Conservation (phyloP, 2,329 filamentous ascomycete species). For the Aspergillus sergii region DNA sequence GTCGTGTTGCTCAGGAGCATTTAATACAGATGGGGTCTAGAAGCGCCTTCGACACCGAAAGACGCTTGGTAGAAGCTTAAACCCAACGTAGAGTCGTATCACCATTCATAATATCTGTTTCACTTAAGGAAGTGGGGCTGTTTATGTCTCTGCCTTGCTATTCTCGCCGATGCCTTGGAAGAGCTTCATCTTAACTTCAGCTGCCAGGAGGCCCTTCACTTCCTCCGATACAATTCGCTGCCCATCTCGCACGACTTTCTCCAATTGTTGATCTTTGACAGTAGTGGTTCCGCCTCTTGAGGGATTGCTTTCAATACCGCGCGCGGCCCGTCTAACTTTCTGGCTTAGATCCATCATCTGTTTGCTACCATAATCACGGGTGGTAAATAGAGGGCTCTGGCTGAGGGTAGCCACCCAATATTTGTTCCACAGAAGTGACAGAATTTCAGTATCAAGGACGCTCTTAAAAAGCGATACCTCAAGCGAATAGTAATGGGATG, state of each 20-base stretch:
- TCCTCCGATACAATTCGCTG: slow-evolving; percentile 62
- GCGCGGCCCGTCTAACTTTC: slow-evolving; percentile 72
- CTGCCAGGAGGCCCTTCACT: slow-evolving; percentile 47
- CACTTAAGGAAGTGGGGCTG: background rate
- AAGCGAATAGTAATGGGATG: slow-evolving; percentile 85
- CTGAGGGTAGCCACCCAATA: slow-evolving; percentile 94
- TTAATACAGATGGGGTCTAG: background rate
- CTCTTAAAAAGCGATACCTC: slow-evolving; percentile 95
- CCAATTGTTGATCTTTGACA: slow-evolving; percentile 49
- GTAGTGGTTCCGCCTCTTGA: slow-evolving; percentile 31
- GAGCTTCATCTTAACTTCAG: slow-evolving; percentile 55
- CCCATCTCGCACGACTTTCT: slow-evolving; percentile 59
- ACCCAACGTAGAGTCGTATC: background rate
- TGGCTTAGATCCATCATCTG: slow-evolving; percentile 86
- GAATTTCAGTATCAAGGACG: slow-evolving; percentile 79
- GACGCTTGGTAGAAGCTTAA: background rate
- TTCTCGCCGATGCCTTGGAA: slow-evolving; percentile 48
- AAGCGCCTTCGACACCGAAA: background rate
- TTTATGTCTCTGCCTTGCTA: slow-evolving; percentile 18
- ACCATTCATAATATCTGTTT: background rate
- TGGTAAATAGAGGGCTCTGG: slow-evolving; percentile 85
- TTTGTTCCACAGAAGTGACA: slow-evolving; percentile 95
- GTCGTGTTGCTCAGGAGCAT: background rate
- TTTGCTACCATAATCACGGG: slow-evolving; percentile 89
- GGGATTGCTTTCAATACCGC: slow-evolving; percentile 37